phyloP scores from a whole-genome alignment of 495 filamentous ascomycete genomes.

The Thermochaetoides thermophila region DNA sequence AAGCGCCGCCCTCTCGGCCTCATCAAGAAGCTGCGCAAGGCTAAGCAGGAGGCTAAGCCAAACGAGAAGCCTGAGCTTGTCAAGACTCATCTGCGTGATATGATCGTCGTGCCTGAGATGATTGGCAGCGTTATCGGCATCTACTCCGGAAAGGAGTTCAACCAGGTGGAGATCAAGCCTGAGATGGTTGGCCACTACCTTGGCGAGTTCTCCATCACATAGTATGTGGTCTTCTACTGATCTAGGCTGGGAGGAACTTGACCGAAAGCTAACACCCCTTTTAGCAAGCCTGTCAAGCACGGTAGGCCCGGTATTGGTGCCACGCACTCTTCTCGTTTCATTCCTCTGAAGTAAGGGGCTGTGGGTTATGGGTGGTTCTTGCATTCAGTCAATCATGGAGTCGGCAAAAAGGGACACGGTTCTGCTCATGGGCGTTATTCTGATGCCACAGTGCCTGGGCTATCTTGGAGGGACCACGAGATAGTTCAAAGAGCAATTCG shows the following conservation, averaged over 20 bases:
- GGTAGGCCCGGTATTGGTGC: slow-evolving; percentile 99
- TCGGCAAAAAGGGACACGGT: slow-evolving; percentile 16
- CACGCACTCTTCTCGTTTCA: slow-evolving; percentile 99
- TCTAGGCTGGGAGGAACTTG: slow-evolving; percentile 1
- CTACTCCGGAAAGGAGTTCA: slow-evolving; percentile 99
- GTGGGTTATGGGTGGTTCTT: slow-evolving; percentile 23
- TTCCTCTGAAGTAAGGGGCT: slow-evolving; percentile 85
- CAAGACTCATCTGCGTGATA: slow-evolving; percentile 97
- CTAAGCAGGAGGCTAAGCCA: slow-evolving; percentile 98
- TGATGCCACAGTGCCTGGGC: slow-evolving; percentile 15
- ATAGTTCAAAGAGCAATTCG: slow-evolving; percentile 9
- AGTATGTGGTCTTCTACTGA: slow-evolving; percentile 47
- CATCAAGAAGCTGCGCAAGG: slow-evolving; percentile 99
- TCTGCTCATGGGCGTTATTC: slow-evolving; percentile 21
- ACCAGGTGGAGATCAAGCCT: slow-evolving; percentile 99
- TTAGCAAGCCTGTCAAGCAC: slow-evolving; percentile 99
- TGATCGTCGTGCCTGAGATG: slow-evolving; percentile 99
- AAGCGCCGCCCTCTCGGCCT: slow-evolving; percentile 99
- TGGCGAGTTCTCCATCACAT: slow-evolving; percentile 97
- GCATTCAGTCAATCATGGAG: slow-evolving; percentile 14
- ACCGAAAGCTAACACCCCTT: slow-evolving; percentile 22
- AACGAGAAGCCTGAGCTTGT: slow-evolving; percentile 99
- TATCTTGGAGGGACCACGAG: slow-evolving; percentile 20
- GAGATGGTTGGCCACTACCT: slow-evolving; percentile 99
- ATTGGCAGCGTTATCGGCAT: slow-evolving; percentile 95